These are phyloP conservation scores for Chaetoceros tenuissimus DNA, from an alignment of 108 stramenopile genomes.

Conservation along the genomic window DNA sequence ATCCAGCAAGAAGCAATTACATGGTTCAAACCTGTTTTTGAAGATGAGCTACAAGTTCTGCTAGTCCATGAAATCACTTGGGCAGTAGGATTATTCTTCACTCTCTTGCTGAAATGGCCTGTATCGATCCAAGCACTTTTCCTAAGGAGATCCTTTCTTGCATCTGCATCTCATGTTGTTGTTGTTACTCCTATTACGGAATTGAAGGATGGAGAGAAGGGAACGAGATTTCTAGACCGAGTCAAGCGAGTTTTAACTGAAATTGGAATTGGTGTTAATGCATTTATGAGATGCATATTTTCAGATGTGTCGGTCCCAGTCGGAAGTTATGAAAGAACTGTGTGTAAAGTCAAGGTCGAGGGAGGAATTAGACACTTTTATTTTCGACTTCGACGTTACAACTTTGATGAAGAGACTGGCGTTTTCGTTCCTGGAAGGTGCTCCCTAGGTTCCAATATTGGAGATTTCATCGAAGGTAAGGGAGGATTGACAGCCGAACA, in stretches of 20 bases:
- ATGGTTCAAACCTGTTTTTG: slow-evolving; percentile 14
- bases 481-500: slow-evolving; percentile 30
- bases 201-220: background rate
- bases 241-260: background rate
- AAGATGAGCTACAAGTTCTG: slow-evolving; percentile 45
- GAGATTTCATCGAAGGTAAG: slow-evolving; percentile 18
- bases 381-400: slow-evolving; percentile 23
- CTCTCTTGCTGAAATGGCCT: slow-evolving; percentile 33
- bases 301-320: background rate
- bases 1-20: slow-evolving; percentile 18
- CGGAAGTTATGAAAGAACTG: background rate
- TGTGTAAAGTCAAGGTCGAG: background rate
- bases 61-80: slow-evolving; percentile 40
- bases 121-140: slow-evolving; percentile 29
- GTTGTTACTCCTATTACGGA: slow-evolving; percentile 23
- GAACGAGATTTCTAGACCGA: background rate
- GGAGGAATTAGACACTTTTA: slow-evolving; percentile 9
- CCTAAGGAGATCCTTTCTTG: slow-evolving; percentile 30
- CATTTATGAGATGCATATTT: background rate
- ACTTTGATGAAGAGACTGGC: slow-evolving; percentile 3
- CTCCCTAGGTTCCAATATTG: slow-evolving; percentile 14
- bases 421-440: slow-evolving; percentile 24
- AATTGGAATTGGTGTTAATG: background rate
- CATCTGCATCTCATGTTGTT: slow-evolving; percentile 37
- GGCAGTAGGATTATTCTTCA: slow-evolving; percentile 40